Evolutionary conservation across 768 basidiomycete genomes (phyloP), one percentile per base, ranked within the genome.

Genomic region (Tylopilus vinaceipallidus): DNA sequence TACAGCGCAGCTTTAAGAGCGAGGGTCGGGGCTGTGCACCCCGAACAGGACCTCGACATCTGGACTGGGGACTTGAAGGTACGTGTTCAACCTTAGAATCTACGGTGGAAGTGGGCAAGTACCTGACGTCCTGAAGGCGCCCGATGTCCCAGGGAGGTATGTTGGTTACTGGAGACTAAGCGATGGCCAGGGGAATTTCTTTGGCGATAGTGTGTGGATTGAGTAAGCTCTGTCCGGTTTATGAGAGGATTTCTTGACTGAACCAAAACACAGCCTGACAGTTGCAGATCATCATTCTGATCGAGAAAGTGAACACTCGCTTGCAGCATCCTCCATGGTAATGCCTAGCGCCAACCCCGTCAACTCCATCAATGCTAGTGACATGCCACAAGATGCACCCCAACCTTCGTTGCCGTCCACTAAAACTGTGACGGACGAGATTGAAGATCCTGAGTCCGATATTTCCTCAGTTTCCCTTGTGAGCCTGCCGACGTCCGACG

Each of bases 1-100:
- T 53, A 50, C 1, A 64, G 55, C 23, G 61, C 62, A 3, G 58
- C 59, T 2, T 57, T 63, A 34, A 61, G 49, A 10, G 73, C 82
- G 29, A 66, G 68, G 16, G 74, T 91, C 30, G 90, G 88, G 1
- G 36, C 56, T 2, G 81, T 88, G 13, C 65, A 73, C 42, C 71
- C 78, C 32, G 86, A 86, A 23, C 73, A 74, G 27, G 73, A 78
- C 50, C 72, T 83, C 36, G 83, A 89, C 33, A 64, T 91, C 4
- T 83, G 78, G 72, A 86, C 87, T 6, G 79, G 78, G 12, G 88
- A 91, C 49, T 73, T 92, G 63, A 91, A 89, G 77, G 83, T 81
- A 54, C 23, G 75, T 61, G 17, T 1, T 24, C 37, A 22, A n/a
- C 19, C 3, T 23, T 13, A 13, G n/a, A n/a, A n/a, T n/a, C 4